Base-by-base conservation (phyloP, 345 rosid genomes). In the Cardiospermum halicacabum region DNA sequence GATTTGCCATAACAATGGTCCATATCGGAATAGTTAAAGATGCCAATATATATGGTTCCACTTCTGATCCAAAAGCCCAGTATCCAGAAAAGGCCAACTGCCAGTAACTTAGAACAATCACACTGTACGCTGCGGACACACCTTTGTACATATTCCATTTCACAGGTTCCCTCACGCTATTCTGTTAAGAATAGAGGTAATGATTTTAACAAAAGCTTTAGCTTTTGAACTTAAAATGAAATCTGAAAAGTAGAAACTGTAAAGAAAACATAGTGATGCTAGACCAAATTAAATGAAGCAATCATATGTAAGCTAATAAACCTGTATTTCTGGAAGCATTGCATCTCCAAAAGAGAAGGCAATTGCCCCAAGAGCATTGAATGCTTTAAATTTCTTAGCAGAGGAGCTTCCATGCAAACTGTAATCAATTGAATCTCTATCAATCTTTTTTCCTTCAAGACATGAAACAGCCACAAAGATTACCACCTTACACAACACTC, bases 261-360 rank as follows among this genome's bases (percentile, higher is more conserved):
- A 28, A 55, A 13, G 21, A 40, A 26, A 5, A 34, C 26, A 59
- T 16, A 31, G 7, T 10, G 5, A 55, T 6, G 0, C n/a, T 5
- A 34, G 28, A 11, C 27, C 13, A 11, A 10, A 10, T 11, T 47
- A 27, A 39, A 24, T 49, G 22, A 40, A 53, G 51, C 25, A 18
- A 32, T 53, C 62, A 45, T 28, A 7, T 5, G 53, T 51, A 11
- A 12, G 22, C n/a, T 15, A 25, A 62, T 15, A 25, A 62, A 82
- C 87, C 78, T 83, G 85, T 74, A 81, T 80, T 71, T 80, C 88
- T 6, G 83, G 88, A 68, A 80, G 88, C 85, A 83, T 76, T 34
- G 80, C 85, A 68, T 80, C 85, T 56, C 85, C 88, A 53, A 83
- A 80, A 19, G 83, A 81, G 65, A 76, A 83, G 30, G 85, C 88